Conservation (phyloP, 805 yeast genomes). For the Candida sakaeoensis region DNA sequence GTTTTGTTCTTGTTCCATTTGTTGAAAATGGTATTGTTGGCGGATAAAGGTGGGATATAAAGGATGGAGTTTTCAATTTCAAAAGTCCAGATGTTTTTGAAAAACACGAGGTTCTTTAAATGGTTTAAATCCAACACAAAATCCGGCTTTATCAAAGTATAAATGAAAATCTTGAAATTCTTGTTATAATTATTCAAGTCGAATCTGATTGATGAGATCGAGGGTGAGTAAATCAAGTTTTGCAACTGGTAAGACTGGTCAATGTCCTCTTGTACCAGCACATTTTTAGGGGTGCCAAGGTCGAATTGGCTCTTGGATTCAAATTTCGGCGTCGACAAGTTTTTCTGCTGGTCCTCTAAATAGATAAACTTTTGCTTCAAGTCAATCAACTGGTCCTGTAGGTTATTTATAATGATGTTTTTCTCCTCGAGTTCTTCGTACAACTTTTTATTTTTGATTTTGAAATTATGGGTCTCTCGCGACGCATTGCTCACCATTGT, state of each 20-base stretch:
- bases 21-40: slow-evolving; percentile 48
- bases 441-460: slow-evolving; percentile 56
- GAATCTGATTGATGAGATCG: slow-evolving; percentile 35
- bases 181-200: slow-evolving; percentile 41
- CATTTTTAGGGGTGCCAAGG: not conserved
- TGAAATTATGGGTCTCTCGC: slow-evolving; percentile 56
- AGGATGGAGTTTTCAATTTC: slow-evolving; percentile 60
- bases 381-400: slow-evolving; percentile 64
- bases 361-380: slow-evolving; percentile 58
- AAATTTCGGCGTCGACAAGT: slow-evolving; percentile 9
- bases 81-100: slow-evolving; percentile 62
- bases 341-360: slow-evolving; percentile 42
- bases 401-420: slow-evolving; percentile 59
- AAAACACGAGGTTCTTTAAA: slow-evolving; percentile 53
- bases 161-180: slow-evolving; percentile 43
- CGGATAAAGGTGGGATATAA: slow-evolving; percentile 33
- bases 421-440: slow-evolving; percentile 57
- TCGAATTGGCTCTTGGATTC: slow-evolving; percentile 8
- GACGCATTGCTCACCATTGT: slow-evolving; percentile 80
- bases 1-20: slow-evolving; percentile 43
- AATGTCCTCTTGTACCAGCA: slow-evolving; percentile 1
- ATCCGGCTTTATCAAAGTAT: slow-evolving; percentile 28
- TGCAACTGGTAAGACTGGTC: slow-evolving; percentile 18
- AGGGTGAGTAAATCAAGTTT: slow-evolving; percentile 29
- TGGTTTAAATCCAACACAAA: slow-evolving; percentile 34